phyloP scores from a whole-genome alignment of 108 stramenopile species.

The Tribonema minus region DNA sequence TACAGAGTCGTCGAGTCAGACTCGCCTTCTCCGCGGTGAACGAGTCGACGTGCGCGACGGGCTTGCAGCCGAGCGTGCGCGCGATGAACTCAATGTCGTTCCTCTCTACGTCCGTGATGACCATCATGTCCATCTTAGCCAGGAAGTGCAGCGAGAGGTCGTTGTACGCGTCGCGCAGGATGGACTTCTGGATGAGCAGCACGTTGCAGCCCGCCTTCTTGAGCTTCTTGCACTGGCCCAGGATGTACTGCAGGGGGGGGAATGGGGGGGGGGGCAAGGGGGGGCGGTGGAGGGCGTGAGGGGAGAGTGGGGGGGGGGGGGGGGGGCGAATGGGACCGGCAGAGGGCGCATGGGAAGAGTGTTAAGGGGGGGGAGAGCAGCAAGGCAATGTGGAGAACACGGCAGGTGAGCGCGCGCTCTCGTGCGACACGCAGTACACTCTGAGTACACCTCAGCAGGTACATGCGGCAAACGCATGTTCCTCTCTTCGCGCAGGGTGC shows the following conservation, averaged over 20 bases:
- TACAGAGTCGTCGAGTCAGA: too few relatives aligned
- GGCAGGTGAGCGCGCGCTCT: too few relatives aligned
- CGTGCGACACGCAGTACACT: too few relatives aligned
- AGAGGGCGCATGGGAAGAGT: too few relatives aligned
- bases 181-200: slow-evolving; percentile 93
- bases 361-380: too few relatives aligned
- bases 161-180: slow-evolving; percentile 98
- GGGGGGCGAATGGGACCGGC: too few relatives aligned
- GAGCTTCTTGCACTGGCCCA: slow-evolving; percentile 91
- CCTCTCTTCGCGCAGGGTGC: slow-evolving; percentile 92
- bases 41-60: slow-evolving; percentile 92
- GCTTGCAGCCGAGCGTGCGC: slow-evolving; percentile 82
- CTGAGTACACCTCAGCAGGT: not conserved
- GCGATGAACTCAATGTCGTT: slow-evolving; percentile 93
- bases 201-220: slow-evolving; percentile 97
- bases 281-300: too few relatives aligned
- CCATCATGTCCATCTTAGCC: slow-evolving; percentile 98
- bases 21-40: slow-evolving; percentile 82
- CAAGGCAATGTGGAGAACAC: too few relatives aligned
- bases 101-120: slow-evolving; percentile 94
- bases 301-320: too few relatives aligned
- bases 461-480: too few relatives aligned
- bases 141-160: slow-evolving; percentile 95
- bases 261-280: too few relatives aligned
- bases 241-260: slow-evolving; percentile 60